Evolutionary conservation across 352 stramenopile genomes (phyloP).

Genomic region (Globisporangium perplexum): DNA sequence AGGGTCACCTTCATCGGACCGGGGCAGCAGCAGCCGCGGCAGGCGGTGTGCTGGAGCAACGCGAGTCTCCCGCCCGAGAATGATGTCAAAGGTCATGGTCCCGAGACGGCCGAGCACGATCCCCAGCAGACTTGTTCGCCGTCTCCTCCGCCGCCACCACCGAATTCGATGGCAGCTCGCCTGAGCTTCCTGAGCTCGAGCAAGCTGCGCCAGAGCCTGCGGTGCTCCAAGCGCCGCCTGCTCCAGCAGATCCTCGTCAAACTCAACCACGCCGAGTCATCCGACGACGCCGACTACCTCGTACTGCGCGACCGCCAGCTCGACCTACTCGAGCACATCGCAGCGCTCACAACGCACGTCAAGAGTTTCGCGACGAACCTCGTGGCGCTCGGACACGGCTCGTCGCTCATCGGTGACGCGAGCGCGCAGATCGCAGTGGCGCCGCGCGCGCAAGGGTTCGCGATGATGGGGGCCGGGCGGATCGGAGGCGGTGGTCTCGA

Average conservation of each 20-base stretch:
- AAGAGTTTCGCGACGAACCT: constrained; percentile 40
- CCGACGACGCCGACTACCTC: constrained; percentile 35
- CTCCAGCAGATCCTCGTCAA: constrained; percentile 43
- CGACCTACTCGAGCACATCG: constrained; percentile 20
- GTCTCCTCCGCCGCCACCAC: background rate
- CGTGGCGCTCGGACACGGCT: constrained; percentile 27
- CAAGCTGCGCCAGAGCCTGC: constrained; percentile 27
- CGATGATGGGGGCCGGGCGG: background rate
- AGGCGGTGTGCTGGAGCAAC: constrained; percentile 13
- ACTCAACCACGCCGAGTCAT: constrained; percentile 29
- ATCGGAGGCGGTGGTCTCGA: background rate
- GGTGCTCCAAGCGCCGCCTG: constrained; percentile 33
- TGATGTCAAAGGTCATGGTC: background rate
- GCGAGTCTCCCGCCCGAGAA: constrained; percentile 1
- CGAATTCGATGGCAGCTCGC: background rate
- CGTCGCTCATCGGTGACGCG: constrained; percentile 22
- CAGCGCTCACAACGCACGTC: constrained; percentile 22
- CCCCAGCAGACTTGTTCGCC: background rate
- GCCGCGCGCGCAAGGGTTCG: constrained; percentile 3
- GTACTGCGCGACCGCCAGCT: constrained; percentile 25
- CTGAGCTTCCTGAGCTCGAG: background rate
- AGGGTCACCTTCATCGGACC: constrained; percentile 1
- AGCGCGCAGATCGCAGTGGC: constrained; percentile 17
- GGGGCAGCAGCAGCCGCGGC: constrained; percentile 2
- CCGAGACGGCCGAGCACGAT: background rate